Evolutionary conservation across 352 stramenopile species (phyloP).

Genomic region (Phytophthora rubi): DNA sequence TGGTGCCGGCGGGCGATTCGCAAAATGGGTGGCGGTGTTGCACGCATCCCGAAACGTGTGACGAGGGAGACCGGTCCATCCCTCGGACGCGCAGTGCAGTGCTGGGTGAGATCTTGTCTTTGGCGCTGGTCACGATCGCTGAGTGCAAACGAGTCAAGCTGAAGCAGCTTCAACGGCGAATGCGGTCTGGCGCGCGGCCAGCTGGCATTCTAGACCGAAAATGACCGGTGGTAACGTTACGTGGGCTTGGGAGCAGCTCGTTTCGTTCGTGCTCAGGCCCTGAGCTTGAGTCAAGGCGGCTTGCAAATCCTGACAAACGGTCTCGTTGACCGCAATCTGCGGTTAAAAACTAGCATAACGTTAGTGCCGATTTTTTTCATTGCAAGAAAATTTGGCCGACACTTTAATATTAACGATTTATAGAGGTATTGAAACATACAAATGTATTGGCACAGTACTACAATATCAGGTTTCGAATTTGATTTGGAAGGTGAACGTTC

Average conservation of each 20-base stretch:
- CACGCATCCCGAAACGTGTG: slow-evolving; percentile 18
- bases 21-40: slow-evolving; percentile 18
- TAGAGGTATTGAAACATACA: neutral
- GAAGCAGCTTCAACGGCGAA: slow-evolving; percentile 27
- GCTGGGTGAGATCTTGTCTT: slow-evolving; percentile 30
- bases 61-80: slow-evolving; percentile 4
- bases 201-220: slow-evolving; percentile 4
- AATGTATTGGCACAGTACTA: no score
- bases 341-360: neutral
- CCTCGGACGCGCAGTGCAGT: slow-evolving; percentile 1
- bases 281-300: no score
- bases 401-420: neutral
- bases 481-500: neutral
- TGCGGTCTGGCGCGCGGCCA: slow-evolving; percentile 7
- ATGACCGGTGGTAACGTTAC: neutral
- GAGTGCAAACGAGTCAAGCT: slow-evolving; percentile 15
- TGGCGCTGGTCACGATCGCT: slow-evolving; percentile 19
- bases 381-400: neutral
- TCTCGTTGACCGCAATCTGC: neutral
- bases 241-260: neutral
- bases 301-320: neutral
- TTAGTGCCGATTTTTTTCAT: neutral
- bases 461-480: neutral
- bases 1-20: slow-evolving; percentile 15
- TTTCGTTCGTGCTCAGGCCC: neutral